Evolutionary conservation across 176 grass and related monocot genomes (phyloP), one percentile per base, ranked within the genome.

Genomic region (Triticum turgidum): DNA sequence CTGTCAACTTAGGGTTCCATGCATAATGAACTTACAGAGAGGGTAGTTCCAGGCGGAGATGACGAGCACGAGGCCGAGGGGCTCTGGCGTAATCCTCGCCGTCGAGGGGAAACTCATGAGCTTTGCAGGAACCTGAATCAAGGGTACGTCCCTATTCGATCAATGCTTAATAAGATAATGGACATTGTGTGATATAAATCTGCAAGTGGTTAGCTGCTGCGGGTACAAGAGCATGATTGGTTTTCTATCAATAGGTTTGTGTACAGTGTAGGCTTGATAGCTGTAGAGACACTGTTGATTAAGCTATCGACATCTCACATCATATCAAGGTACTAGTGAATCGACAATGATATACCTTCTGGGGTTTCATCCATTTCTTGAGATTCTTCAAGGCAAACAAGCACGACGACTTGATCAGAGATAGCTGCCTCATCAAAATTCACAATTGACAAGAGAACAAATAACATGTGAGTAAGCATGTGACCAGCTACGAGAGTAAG

Each of bases 41-140:
- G 95, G 95, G 74, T 91, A 97, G 79, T 97, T 97, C 95, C 92
- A 97, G 38, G 95, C 87, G 17, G 95, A 97, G 80, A 97, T 87
- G 27, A 97, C 32, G 68, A 97, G 86, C 80, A 93, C 80, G 2
- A 95, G 89, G 35, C 95, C 95, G n/a, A 97, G 83, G 1, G 95
- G 95, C 85, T 97, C 95, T 18, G 91, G n/a, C 15, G 91, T 20
- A 14, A 93, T 79, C 83, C 80, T 20, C 30, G 95, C 91, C 18
- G 87, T 78, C 74, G 95, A 94, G 1, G 95, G 92, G 61, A 95
- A 95, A 11, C 85, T 94, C 34, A 84, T 62, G 34, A 91, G 7
- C 29, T 79, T 8, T 34, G 89, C 45, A 74, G 76, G 38, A 49
- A 97, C 92, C 95, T 97, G 87, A 17, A 63, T 12, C 49, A 9